These are phyloP conservation scores for Dalbergia oliveri DNA, from an alignment of 306 rosid genomes.

Conservation along the genomic window DNA sequence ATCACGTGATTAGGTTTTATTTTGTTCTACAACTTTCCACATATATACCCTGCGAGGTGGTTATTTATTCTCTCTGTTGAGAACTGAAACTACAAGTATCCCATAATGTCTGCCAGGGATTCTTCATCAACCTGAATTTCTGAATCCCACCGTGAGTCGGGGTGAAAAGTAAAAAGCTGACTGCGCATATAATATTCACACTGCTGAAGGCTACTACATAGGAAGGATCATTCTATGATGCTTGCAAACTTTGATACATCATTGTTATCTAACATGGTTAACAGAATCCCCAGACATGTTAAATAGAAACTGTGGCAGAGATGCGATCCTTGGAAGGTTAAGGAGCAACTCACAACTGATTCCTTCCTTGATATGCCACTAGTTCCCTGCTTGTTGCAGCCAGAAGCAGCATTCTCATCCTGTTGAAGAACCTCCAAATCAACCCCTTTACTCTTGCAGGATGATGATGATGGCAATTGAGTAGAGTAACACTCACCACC, in stretches of 20 bases:
- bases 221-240: neutral
- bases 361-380: slow-evolving; percentile 67
- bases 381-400: slow-evolving; percentile 56
- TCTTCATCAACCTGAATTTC: slow-evolving; percentile 56
- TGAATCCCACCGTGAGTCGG: slow-evolving; percentile 49
- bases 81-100: neutral
- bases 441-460: slow-evolving; percentile 41
- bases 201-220: slow-evolving; percentile 12
- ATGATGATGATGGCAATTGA: slow-evolving; percentile 31
- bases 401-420: slow-evolving; percentile 45
- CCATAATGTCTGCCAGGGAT: slow-evolving; percentile 43
- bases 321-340: slow-evolving; percentile 81
- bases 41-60: neutral
- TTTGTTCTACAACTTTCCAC: neutral
- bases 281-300: slow-evolving; percentile 59
- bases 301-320: slow-evolving; percentile 74
- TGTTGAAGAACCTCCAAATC: slow-evolving; percentile 44
- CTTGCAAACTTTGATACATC: slow-evolving; percentile 29
- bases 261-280: slow-evolving; percentile 54
- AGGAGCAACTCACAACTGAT: slow-evolving; percentile 72
- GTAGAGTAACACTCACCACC: slow-evolving; percentile 41
- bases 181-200: slow-evolving; percentile 49
- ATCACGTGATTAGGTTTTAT: too few species aligned
- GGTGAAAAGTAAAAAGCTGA: neutral
- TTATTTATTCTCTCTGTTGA: neutral